These are phyloP conservation scores for Corymbia calophylla DNA, from an alignment of 441 rosid species.

Conservation along the genomic window DNA sequence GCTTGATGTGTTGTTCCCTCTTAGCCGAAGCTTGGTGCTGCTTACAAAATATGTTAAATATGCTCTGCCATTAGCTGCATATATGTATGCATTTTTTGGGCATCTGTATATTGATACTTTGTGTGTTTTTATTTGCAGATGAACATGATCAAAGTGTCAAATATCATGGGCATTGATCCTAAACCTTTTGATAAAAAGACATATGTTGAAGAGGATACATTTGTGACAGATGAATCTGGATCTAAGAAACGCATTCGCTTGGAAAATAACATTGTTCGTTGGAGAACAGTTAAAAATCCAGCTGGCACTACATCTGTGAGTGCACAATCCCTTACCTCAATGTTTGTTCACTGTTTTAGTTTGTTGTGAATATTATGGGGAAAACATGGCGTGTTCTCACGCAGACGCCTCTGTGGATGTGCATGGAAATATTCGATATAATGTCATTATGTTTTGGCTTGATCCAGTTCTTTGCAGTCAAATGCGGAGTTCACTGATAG, in stretches of 20 bases:
- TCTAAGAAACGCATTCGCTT: slow-evolving; percentile 71
- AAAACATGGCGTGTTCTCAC: not conserved
- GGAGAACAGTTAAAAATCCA: slow-evolving; percentile 61
- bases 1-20: not conserved
- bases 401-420: not conserved
- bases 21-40: not conserved
- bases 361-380: not conserved
- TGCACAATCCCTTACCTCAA: slow-evolving; percentile 11
- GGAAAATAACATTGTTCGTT: slow-evolving; percentile 92
- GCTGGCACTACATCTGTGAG: slow-evolving; percentile 77
- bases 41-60: not conserved
- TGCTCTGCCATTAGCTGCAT: not conserved
- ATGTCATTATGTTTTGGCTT: not conserved
- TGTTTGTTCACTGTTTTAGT: not conserved
- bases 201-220: slow-evolving; percentile 82
- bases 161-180: slow-evolving; percentile 95
- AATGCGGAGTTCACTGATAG: not conserved
- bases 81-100: not conserved
- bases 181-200: slow-evolving; percentile 91
- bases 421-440: not conserved
- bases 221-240: slow-evolving; percentile 87
- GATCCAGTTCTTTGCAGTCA: not conserved
- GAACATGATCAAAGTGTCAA: slow-evolving; percentile 90
- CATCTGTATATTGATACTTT: not conserved
- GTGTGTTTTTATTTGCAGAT: slow-evolving; percentile 39